Base-by-base conservation (phyloP, 768 basidiomycete species). In the Ephemerocybe angulata region DNA sequence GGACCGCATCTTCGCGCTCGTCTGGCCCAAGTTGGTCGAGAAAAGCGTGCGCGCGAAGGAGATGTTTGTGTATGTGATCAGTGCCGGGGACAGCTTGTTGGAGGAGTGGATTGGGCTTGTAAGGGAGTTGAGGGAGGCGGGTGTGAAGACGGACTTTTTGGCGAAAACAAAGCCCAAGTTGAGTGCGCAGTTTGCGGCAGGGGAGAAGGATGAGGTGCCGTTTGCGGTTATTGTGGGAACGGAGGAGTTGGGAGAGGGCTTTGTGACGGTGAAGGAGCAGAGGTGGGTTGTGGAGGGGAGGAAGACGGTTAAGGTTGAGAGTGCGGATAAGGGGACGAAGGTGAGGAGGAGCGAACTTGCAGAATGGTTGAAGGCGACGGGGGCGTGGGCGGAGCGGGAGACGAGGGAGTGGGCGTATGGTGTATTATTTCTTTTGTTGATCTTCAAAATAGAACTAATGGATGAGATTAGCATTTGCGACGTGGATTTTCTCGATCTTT, bases 31-130 rank as follows among this genome's bases (percentile, higher is more conserved):
- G 69, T 93, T 90, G 84, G 78, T 83, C 10, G 89, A 87, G 64
- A 80, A 78, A 58, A 86, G 90, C 1, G 86, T 85, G 73, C 76
- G 93, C 66, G 86, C 83, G 52, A 98, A 96, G 74, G 79, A 89
- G 66, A 96, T 93, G 41, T 88, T 97, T 81, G 95, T 87, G 22
- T 99, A 87, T 70, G 92, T 98, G 43, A 86, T 98, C 76, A 85
- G 87, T 22, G 85, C 93, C 30, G 94, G 95, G 6, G 93, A 93
- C 65, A 91, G 94, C 2, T 66, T 98, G 56, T 71, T 98, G 49
- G 81, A 84, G 63, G 93, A 97, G 74, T 81, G 96, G 10, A 86
- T 98, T 59, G 73, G 67, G 63, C 78, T 98, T 19, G 90, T 87
- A 25, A 83, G 82, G 58, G 84, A 92, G 70, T 71, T 98, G 51